phyloP scores from a whole-genome alignment of 148 eudicot genomes.

The Agrostemma githago region DNA sequence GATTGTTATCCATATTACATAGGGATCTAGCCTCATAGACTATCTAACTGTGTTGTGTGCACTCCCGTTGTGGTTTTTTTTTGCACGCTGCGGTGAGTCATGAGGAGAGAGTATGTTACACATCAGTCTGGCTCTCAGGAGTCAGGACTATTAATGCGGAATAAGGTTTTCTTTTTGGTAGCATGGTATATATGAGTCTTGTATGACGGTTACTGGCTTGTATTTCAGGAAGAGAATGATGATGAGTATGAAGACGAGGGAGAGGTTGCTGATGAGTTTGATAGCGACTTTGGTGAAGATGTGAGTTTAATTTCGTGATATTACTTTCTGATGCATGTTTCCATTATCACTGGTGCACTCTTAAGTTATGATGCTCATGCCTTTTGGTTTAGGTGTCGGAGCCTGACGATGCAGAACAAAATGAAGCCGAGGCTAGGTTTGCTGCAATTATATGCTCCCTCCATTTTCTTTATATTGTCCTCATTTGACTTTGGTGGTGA shows the following conservation, averaged over 20 bases:
- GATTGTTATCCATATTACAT: not conserved
- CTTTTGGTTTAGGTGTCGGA: slow-evolving; percentile 60
- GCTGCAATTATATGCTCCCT: not conserved
- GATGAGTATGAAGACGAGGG: slow-evolving; percentile 69
- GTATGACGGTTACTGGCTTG: not conserved
- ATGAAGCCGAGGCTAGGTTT: slow-evolving; percentile 80
- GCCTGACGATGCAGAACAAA: slow-evolving; percentile 62
- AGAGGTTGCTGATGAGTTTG: slow-evolving; percentile 86
- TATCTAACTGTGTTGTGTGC: not conserved
- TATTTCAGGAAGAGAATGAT: slow-evolving; percentile 73
- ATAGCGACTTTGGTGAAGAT: slow-evolving; percentile 89
- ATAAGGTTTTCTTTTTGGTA: not conserved
- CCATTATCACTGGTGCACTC: not conserved
- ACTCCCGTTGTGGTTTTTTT: no score
- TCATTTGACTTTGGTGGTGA: not conserved
- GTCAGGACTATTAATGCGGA: not conserved
- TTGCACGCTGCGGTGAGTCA: not conserved
- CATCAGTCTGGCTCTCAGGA: not conserved
- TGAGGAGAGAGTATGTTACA: not conserved
- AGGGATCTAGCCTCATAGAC: not conserved
- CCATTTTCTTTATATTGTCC: not conserved
- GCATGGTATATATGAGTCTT: not conserved
- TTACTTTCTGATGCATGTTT: not conserved
- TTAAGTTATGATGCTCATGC: not conserved
- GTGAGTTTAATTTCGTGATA: slow-evolving; percentile 37